Conservation (phyloP, 1,284 basidiomycete genomes). For the Leccinum subrobustum region DNA sequence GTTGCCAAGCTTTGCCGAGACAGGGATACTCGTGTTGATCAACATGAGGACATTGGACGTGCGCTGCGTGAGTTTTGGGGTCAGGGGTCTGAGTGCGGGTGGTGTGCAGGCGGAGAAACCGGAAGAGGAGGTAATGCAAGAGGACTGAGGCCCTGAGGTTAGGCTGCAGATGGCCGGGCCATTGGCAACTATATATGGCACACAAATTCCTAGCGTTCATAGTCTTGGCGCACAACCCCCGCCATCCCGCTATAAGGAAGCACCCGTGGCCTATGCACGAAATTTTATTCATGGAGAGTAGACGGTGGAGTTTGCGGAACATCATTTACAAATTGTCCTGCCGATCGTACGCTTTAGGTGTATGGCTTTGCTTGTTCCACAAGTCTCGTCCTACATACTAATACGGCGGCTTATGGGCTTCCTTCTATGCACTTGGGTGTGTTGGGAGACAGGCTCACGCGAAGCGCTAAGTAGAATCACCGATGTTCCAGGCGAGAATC, state of each 20-base stretch:
- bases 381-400: background rate
- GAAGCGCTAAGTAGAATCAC: background rate
- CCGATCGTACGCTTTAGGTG: background rate
- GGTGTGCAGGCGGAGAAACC: slow-evolving; percentile 11
- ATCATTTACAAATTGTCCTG: background rate
- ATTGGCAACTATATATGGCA: background rate
- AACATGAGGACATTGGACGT: slow-evolving; percentile 54
- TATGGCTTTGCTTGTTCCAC: background rate
- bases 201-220: background rate
- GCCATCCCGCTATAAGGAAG: background rate
- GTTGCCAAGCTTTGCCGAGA: slow-evolving; percentile 79
- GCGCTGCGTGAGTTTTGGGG: slow-evolving; percentile 36
- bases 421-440: background rate
- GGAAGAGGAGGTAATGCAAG: slow-evolving; percentile 24
- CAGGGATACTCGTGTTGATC: slow-evolving; percentile 57
- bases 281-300: too few species aligned
- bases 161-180: background rate
- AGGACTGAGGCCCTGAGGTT: slow-evolving; percentile 15
- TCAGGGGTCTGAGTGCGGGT: slow-evolving; percentile 26
- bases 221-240: background rate
- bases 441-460: background rate
- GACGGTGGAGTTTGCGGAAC: too few species aligned
- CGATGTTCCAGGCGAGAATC: background rate
- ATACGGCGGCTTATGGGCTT: background rate
- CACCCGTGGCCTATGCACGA: background rate